Percentiles rank a stretch among this genome's conserved stretches.
Evolutionary conservation across 176 grass and related monocot genomes (phyloP).

Genomic region (Poa annua): DNA sequence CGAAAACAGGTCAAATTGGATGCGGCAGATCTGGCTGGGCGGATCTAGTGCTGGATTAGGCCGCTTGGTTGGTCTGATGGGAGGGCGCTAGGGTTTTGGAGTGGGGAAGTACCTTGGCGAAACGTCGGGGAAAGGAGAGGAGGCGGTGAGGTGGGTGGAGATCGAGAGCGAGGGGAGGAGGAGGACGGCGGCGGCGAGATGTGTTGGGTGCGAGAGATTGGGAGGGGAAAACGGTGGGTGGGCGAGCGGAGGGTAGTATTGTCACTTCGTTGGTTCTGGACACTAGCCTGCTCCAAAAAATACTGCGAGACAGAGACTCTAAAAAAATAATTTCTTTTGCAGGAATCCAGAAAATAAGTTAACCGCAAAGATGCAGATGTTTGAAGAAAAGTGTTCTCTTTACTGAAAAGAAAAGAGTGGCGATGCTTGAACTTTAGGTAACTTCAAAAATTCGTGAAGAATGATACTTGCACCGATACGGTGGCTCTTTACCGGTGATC

Average conservation of each 20-base stretch:
- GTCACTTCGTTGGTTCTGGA: conserved; percentile 21
- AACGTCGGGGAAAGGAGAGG: conserved; percentile 24
- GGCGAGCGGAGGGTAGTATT: conserved; percentile 32
- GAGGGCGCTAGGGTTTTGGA: not conserved
- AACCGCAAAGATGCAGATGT: too few species aligned
- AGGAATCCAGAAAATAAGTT: too few species aligned
- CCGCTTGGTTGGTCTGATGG: not conserved
- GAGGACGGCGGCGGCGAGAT: conserved; percentile 32
- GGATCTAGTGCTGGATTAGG: not conserved
- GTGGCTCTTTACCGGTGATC: too few species aligned
- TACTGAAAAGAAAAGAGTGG: too few species aligned
- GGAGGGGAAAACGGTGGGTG: conserved; percentile 35
- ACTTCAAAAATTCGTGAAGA: too few species aligned
- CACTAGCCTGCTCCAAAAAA: too few species aligned
- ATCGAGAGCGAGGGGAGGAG: conserved; percentile 25
- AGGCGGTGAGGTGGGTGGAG: conserved; percentile 24
- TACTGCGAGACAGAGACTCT: too few species aligned
- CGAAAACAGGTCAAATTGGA: not conserved
- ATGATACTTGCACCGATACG: too few species aligned
- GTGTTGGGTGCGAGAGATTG: conserved; percentile 23
- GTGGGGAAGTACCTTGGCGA: conserved; percentile 31
- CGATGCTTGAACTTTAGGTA: too few species aligned
- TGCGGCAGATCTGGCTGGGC: conserved; percentile 42
- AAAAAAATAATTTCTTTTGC: too few species aligned
- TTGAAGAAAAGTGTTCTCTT: too few species aligned